Conservation (phyloP, 306 rosid species). For the cucumber (Cucumis sativus) region Cucumber_9930_V3 NC_026656.2:8708501-8709000, state of each 20-base stretch:
- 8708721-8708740: constrained; percentile 76
- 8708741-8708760: not conserved
- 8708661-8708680: constrained; percentile 90
- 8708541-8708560: not conserved
- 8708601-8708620: not conserved
- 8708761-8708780: not conserved
- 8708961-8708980: constrained; percentile 24
- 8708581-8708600: not conserved
- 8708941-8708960: constrained; percentile 14
- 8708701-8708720: constrained; percentile 97
- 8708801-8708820: not conserved
- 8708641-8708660: constrained; percentile 4
- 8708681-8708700: constrained; percentile 95
- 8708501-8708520: not conserved
- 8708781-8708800: constrained; percentile 8
- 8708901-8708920: constrained; percentile 35
- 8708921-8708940: constrained; percentile 24
- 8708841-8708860: constrained; percentile 21
- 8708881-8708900: constrained; percentile 22
- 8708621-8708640: not conserved
- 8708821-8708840: constrained; percentile 41
- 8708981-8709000: constrained; percentile 13
- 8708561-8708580: not conserved
- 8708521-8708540: not conserved
- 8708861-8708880: constrained; percentile 22